A percentile compares a stretch with the other conserved stretches of the same genome.
Evolutionary conservation across 2,329 filamentous ascomycete species (phyloP).

Genomic region (Stachybotrys chartarum): DNA sequence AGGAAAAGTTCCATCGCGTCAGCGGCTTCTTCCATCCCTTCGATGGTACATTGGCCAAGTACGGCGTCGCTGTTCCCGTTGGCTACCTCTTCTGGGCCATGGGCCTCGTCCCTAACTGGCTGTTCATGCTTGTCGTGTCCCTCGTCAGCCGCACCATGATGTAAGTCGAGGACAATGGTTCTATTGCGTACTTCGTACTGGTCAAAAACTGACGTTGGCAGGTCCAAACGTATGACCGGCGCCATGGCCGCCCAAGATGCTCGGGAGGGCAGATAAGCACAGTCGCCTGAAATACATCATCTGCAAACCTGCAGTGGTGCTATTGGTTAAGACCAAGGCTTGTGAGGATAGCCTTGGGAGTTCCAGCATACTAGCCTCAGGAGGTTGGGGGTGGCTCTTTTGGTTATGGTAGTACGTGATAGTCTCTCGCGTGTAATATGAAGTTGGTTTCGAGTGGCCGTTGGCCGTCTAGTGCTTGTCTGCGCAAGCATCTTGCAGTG

Average conservation of each 20-base stretch:
- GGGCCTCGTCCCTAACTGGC: constrained; percentile 63
- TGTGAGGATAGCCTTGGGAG: not conserved
- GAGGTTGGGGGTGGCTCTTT: not conserved
- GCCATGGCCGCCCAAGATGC: not conserved
- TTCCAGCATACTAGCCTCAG: not conserved
- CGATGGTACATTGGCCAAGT: constrained; percentile 58
- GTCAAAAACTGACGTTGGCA: constrained; percentile 8
- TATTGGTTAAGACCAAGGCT: not conserved
- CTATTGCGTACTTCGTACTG: not conserved
- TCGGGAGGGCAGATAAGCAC: not conserved
- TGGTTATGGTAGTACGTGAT: not conserved
- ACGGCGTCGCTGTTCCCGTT: constrained; percentile 54
- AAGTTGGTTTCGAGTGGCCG: too few species aligned
- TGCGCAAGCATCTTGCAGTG: constrained; percentile 53
- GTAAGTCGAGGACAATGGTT: constrained; percentile 41
- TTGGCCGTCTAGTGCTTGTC: constrained; percentile 19
- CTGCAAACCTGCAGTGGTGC: not conserved
- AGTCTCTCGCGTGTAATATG: not conserved
- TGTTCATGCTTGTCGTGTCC: constrained; percentile 69
- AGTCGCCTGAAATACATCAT: not conserved
- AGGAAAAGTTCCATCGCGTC: constrained; percentile 40
- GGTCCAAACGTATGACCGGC: constrained; percentile 27
- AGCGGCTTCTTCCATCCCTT: constrained; percentile 73
- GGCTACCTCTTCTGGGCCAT: constrained; percentile 64
- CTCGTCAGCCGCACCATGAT: constrained; percentile 69